A percentile compares a stretch with the other conserved stretches of the same genome.
phyloP scores from a whole-genome alignment of 257 asterid species.

The Primulina huaijiensis region DNA sequence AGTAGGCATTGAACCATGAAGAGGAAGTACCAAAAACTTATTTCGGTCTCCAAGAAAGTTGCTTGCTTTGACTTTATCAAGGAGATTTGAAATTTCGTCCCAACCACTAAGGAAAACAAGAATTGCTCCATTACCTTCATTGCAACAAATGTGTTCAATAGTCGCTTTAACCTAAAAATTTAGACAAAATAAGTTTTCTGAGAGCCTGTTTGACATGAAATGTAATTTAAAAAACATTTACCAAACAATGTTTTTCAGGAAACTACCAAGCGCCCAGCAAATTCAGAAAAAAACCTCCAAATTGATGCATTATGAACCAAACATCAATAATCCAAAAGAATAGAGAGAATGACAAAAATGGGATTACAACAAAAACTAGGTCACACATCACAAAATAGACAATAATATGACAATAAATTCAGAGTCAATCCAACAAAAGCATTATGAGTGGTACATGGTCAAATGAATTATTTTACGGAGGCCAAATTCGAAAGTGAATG shows the following conservation, averaged over 20 bases:
- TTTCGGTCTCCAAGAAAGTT: constrained; percentile 53
- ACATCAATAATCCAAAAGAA: background rate
- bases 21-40: constrained; percentile 74
- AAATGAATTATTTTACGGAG: constrained; percentile 1
- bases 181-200: constrained; percentile 20
- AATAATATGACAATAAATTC: background rate
- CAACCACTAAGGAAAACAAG: constrained; percentile 96
- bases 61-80: constrained; percentile 66
- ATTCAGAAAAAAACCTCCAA: constrained; percentile 3
- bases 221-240: constrained; percentile 11
- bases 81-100: constrained; percentile 94
- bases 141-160: constrained; percentile 72
- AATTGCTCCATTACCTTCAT: constrained; percentile 84
- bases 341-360: background rate
- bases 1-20: constrained; percentile 99
- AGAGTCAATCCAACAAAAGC: background rate
- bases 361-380: constrained; percentile 5
- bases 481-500: background rate
- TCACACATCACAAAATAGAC: constrained; percentile 5
- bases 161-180: constrained; percentile 71
- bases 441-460: background rate
- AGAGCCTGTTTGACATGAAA: constrained; percentile 5
- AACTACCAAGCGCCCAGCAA: background rate
- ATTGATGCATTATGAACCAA: constrained; percentile 16
- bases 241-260: background rate